A percentile compares a stretch with the other conserved stretches of the same genome.
Evolutionary conservation across 495 filamentous ascomycete species (phyloP).

Genomic region (Amphirosellinia nigrospora): DNA sequence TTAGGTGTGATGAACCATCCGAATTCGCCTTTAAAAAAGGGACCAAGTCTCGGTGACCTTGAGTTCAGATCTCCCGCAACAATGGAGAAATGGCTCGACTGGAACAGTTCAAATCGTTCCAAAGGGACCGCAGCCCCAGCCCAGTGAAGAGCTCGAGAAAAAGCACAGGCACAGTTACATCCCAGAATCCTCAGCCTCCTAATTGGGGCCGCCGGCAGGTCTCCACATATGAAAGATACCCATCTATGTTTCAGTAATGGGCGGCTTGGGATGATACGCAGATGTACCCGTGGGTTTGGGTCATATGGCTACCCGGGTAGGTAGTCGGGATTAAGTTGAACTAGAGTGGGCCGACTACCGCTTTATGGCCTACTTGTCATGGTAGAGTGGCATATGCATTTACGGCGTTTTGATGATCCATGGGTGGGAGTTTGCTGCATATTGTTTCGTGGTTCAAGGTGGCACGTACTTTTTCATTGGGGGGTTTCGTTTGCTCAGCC

Average conservation of each 20-base stretch:
- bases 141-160: constrained; percentile 36
- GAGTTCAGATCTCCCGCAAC: constrained; percentile 52
- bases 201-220: constrained; percentile 29
- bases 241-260: constrained; percentile 27
- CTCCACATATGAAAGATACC: constrained; percentile 34
- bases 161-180: constrained; percentile 33
- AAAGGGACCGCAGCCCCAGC: constrained; percentile 34
- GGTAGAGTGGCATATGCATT: constrained; percentile 20
- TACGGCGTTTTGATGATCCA: constrained; percentile 17
- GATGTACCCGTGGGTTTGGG: constrained; percentile 17
- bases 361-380: neutral
- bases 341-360: neutral
- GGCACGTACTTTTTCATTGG: neutral
- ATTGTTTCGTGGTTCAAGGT: neutral
- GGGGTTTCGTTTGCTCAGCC: neutral
- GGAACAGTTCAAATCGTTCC: constrained; percentile 47
- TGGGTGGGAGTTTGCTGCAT: constrained; percentile 16
- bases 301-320: neutral
- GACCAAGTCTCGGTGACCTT: constrained; percentile 55
- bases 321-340: neutral
- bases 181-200: constrained; percentile 24
- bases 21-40: constrained; percentile 80
- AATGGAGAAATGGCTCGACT: constrained; percentile 59
- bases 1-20: constrained; percentile 80
- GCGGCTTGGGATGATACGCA: neutral